Base-by-base conservation (phyloP, 1,139 yeast species). In the Pichia sp. region DNA sequence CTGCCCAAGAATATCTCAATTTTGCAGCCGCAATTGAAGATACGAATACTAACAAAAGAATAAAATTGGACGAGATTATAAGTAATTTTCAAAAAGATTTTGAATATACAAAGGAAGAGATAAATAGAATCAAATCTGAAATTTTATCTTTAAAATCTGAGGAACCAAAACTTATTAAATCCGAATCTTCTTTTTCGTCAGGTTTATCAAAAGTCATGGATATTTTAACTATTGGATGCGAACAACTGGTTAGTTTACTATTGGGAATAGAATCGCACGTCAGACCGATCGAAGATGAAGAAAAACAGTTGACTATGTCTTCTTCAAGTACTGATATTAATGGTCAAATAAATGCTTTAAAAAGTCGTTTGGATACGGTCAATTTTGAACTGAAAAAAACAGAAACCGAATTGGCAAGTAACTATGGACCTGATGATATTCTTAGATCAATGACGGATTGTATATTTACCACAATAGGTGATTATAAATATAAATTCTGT, bases 401-500 rank as follows among this genome's bases (percentile, higher is more conserved):
- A 33, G 47, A 56, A 4, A 61, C 58, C n/a, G 53, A 49, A 8
- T 27, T 57, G 12, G 33, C 37, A 3, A 44, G 44, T 29, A 63
- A 73, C 43, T 80, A 71, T 55, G 96, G 95, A 1, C 78, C 78
- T 0, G 67, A 74, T 31, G 90, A 81, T 52, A 74, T 85, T 10
- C 66, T 84, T 30, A 67, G 90, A 42, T 78, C 89, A 0, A 66
- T 79, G 39, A 45, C 48, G 25, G 68, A 71, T 9, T 74, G 83
- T 59, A 67, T 82, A 8, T 61, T 64, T 40, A 66, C 69, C 25
- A 67, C 67, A 25, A 61, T 80, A 33, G 90, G 90, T 6, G 95
- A 81, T 35, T 87, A 86, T 63, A 74, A 70, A 42, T 87, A 87
- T 61, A 78, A 73, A 55, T 63, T 84, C 22, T 81, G 85, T 45